These are phyloP conservation scores for Saccharomycopsis oosterbeekiorum DNA, from an alignment of 805 yeast genomes.

Conservation along the genomic window DNA sequence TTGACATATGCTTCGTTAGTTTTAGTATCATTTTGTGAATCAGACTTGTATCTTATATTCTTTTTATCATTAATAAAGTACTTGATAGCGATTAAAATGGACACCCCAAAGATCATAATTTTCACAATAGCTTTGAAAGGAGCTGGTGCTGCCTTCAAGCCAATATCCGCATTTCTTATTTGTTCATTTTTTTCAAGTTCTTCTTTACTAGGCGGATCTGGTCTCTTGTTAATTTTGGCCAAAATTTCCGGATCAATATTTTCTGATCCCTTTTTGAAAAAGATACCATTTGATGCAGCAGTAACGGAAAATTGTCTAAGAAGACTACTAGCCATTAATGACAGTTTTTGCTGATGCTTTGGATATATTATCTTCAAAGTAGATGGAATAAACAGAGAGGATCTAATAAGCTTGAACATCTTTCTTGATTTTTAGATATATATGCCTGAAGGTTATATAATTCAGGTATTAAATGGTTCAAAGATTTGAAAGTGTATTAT, in stretches of 20 bases:
- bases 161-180: conserved; percentile 2
- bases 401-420: not conserved
- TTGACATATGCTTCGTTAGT: conserved; percentile 25
- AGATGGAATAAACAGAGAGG: not conserved
- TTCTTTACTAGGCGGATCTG: not conserved
- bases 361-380: not conserved
- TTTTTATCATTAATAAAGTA: conserved; percentile 28
- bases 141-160: conserved; percentile 11
- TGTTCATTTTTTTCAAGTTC: not conserved
- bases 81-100: conserved; percentile 24
- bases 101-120: conserved; percentile 23
- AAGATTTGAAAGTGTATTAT: too few relatives aligned
- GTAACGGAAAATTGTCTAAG: not conserved
- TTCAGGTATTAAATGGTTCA: too few relatives aligned
- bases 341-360: not conserved
- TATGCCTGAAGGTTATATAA: too few relatives aligned
- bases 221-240: not conserved
- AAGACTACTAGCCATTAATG: not conserved
- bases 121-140: conserved; percentile 13
- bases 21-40: not conserved
- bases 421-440: not conserved
- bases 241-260: not conserved
- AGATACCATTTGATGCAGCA: not conserved
- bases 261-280: not conserved
- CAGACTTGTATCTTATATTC: conserved; percentile 25